Percentiles rank a stretch among this genome's conserved stretches.
phyloP scores from a whole-genome alignment of 2,329 filamentous ascomycete genomes.

The Aspergillus sp. region DNA sequence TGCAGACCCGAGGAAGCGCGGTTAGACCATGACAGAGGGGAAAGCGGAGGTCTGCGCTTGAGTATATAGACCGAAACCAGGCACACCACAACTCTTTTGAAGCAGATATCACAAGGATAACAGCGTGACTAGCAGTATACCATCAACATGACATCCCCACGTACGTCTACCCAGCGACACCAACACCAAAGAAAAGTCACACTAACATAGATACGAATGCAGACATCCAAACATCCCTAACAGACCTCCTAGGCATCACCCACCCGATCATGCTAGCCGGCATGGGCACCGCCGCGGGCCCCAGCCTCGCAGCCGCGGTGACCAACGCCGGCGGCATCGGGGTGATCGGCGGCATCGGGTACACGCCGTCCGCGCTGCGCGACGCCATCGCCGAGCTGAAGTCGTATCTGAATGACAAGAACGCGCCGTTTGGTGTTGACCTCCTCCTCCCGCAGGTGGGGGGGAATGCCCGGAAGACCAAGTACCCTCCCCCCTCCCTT shows the following conservation, averaged over 20 bases:
- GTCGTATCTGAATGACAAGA: constrained; percentile 31
- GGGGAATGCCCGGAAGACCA: constrained; percentile 91
- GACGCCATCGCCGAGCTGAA: constrained; percentile 97
- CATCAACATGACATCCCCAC: no score
- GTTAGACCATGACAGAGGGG: no score
- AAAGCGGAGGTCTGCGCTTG: no score
- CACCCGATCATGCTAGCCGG: constrained; percentile 93
- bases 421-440: constrained; percentile 23
- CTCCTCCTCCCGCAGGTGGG: constrained; percentile 90
- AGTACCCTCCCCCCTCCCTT: constrained; percentile 52
- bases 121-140: no score
- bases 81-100: no score
- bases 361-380: constrained; percentile 94
- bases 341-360: constrained; percentile 87
- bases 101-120: no score
- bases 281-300: constrained; percentile 98
- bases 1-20: no score
- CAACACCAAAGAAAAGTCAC: no score
- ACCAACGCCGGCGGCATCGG: constrained; percentile 95
- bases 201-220: no score
- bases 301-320: constrained; percentile 92
- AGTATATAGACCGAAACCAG: no score
- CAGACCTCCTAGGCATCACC: constrained; percentile 96
- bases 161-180: no score
- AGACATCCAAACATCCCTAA: constrained; percentile 69